phyloP scores from a whole-genome alignment of 345 rosid genomes.

The Linum lewisii region DNA sequence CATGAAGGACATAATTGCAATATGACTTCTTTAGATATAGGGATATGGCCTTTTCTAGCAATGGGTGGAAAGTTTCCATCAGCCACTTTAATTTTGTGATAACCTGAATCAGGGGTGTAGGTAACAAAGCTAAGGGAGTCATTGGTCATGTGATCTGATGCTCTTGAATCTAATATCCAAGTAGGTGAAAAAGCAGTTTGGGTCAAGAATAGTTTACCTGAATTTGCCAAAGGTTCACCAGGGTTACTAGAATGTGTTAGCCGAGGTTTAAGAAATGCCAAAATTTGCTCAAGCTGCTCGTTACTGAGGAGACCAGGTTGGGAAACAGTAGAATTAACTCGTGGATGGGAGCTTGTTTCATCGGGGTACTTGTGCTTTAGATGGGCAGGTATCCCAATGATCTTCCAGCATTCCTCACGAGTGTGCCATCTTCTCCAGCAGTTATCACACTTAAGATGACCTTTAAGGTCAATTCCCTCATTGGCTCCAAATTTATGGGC shows the following conservation, averaged over 20 bases:
- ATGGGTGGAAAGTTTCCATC: not conserved
- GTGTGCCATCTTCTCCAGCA: slow-evolving; percentile 5
- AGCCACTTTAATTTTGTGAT: slow-evolving; percentile 4
- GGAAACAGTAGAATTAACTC: too few species aligned
- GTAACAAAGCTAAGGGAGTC: not conserved
- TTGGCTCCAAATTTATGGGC: not conserved
- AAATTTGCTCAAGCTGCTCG: not conserved
- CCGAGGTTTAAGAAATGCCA: not conserved
- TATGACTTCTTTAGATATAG: not conserved
- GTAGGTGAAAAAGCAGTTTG: not conserved
- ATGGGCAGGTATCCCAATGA: not conserved
- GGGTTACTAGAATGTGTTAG: not conserved
- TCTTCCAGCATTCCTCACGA: slow-evolving; percentile 3
- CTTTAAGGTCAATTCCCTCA: not conserved
- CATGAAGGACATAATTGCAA: not conserved
- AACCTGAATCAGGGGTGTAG: not conserved
- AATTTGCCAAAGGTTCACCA: not conserved
- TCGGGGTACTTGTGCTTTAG: not conserved
- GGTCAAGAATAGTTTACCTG: not conserved
- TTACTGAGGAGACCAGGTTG: too few species aligned
- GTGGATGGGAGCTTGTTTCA: too few species aligned
- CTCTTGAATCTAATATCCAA: slow-evolving; percentile 10
- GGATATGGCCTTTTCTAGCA: not conserved
- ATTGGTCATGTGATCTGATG: slow-evolving; percentile 5
- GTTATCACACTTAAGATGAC: not conserved